These are phyloP conservation scores for Xylariomycetidae sp. DNA, from an alignment of 2,329 filamentous ascomycete genomes.

Conservation along the genomic window DNA sequence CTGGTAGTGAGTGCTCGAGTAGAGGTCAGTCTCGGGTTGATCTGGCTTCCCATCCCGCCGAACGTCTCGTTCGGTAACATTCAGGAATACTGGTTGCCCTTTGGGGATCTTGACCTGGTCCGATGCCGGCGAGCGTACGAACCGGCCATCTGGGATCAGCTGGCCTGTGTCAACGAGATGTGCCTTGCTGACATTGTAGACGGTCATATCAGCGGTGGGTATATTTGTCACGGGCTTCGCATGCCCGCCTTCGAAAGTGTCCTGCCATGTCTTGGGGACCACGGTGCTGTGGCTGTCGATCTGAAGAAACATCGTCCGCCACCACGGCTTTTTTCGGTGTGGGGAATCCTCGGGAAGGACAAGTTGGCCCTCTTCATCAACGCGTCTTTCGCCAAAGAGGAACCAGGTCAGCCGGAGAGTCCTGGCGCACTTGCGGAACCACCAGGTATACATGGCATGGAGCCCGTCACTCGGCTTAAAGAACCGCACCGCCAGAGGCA, in stretches of 20 bases:
- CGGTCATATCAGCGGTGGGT: conserved; percentile 29
- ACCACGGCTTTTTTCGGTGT: conserved; percentile 28
- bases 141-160: conserved; percentile 66
- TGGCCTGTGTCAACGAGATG: conserved; percentile 42
- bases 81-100: conserved; percentile 71
- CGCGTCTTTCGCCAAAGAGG: conserved; percentile 75
- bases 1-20: conserved; percentile 57
- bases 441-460: conserved; percentile 87
- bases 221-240: conserved; percentile 35
- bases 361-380: conserved; percentile 74
- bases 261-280: conserved; percentile 51
- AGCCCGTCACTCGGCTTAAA: conserved; percentile 81
- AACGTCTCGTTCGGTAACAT: conserved; percentile 62
- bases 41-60: conserved; percentile 59
- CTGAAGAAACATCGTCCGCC: conserved; percentile 41
- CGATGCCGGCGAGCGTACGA: conserved; percentile 87
- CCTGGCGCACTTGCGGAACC: conserved; percentile 84
- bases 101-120: conserved; percentile 94
- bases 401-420: conserved; percentile 81
- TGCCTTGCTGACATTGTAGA: conserved; percentile 34
- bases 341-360: conserved; percentile 35
- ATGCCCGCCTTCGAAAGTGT: conserved; percentile 44
- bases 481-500: conserved; percentile 78
- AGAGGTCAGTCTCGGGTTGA: conserved; percentile 38
- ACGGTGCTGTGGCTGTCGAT: conserved; percentile 36